These are phyloP conservation scores for Boletus reticulatus DNA, from an alignment of 768 basidiomycete species.

Conservation along the genomic window DNA sequence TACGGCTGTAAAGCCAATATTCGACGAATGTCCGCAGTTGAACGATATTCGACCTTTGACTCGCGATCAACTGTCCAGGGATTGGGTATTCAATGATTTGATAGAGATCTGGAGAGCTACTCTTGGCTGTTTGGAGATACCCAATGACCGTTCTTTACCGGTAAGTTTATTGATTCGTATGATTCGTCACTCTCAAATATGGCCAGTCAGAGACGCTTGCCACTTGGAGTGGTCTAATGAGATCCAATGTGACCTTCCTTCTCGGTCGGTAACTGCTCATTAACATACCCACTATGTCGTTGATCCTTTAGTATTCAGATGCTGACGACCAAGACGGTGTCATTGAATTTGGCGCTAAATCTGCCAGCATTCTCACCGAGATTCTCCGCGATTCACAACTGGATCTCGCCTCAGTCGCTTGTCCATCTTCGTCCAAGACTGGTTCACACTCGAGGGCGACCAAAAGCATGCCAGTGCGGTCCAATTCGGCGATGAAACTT, in stretches of 20 bases:
- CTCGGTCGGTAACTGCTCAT: constrained; percentile 48
- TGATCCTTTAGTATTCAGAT: constrained; percentile 33
- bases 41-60: constrained; percentile 58
- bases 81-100: constrained; percentile 52
- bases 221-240: constrained; percentile 59
- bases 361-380: constrained; percentile 44
- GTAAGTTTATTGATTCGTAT: constrained; percentile 36
- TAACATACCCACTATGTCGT: background rate
- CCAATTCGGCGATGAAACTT: constrained; percentile 55
- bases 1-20: constrained; percentile 46
- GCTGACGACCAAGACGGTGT: constrained; percentile 39
- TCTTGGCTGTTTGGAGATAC: constrained; percentile 42
- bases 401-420: constrained; percentile 36
- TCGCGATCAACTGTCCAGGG: constrained; percentile 51
- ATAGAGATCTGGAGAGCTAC: constrained; percentile 54
- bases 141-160: constrained; percentile 44
- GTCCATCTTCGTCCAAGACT: constrained; percentile 11
- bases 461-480: constrained; percentile 14
- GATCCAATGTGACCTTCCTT: constrained; percentile 43
- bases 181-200: constrained; percentile 2
- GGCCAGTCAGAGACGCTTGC: constrained; percentile 45
- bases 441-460: constrained; percentile 5
- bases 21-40: constrained; percentile 51
- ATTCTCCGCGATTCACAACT: constrained; percentile 47
- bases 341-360: constrained; percentile 39